Base-by-base conservation (phyloP, 192 early-diverging fungal species). In the Gryganskiella cystojenkinii region DNA sequence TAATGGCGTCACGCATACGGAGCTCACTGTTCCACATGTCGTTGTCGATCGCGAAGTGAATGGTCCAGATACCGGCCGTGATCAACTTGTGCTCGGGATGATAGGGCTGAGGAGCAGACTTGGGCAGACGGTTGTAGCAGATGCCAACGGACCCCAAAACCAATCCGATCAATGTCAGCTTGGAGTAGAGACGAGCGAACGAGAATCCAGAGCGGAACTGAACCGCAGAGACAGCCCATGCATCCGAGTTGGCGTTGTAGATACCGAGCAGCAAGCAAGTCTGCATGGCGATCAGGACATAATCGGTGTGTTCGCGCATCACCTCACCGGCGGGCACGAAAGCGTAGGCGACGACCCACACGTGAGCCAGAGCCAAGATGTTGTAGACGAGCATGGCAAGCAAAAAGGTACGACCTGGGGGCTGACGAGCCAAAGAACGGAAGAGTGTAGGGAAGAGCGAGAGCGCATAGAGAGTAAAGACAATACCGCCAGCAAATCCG, bases 21-120 rank as follows among this genome's bases (percentile, higher is more conserved):
- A 85, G 64, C 57, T 93, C 91, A 57, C 89, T 90, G 67, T 88
- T 87, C 90, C 90, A 94, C 92, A 93, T 93, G 79, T 93, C 90
- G 73, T 94, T 92, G 81, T 94, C 93, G 43, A 94, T 82, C 33
- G 89, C 92, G 80, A 94, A 94, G 81, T 94, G 93, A 71, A 94
- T 90, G 3, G 93, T 94, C 93, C 93, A 94, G 65, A 94, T 94
- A 56, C 84, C 92, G 34, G 89, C 88, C 17, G 93, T 94, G 40
- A 94, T 80, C 49, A 88, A 63, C 46, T 90, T 89, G 63, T 91
- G 83, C 34, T 89, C 86, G 13, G 87, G 84, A 56, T 85, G 89
- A 58, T 86, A 73, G 17, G 93, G 91, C 47, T 52, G 56, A 13
- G 93, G 93, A 3, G 75, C 50, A 10, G 81, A 79, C 7, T 80